Percentiles rank a stretch among this genome's conserved stretches.
These are phyloP conservation scores for Botryotinia calthae DNA, from an alignment of 2,329 filamentous ascomycete species.

Conservation along the genomic window DNA sequence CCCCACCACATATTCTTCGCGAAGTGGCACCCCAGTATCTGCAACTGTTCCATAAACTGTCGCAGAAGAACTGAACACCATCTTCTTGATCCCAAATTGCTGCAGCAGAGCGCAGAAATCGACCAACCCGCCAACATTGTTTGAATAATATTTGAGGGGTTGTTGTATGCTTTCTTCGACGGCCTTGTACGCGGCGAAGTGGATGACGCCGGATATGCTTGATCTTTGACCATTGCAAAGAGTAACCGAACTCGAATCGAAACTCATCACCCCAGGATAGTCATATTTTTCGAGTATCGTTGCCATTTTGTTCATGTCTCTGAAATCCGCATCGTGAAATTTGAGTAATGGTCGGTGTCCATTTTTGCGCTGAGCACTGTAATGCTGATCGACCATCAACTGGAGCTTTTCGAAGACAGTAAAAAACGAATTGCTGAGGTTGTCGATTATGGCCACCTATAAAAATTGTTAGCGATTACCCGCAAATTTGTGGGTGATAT, in stretches of 20 bases:
- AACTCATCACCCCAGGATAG: conserved; percentile 17
- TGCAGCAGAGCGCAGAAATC: conserved; percentile 56
- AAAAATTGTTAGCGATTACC: conserved; percentile 12
- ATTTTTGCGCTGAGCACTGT: conserved; percentile 23
- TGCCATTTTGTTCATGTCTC: conserved; percentile 31
- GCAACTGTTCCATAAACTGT: conserved; percentile 62
- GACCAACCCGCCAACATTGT: conserved; percentile 64
- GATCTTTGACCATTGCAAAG: conserved; percentile 24
- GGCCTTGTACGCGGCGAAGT: conserved; percentile 64
- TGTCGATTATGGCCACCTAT: conserved; percentile 42
- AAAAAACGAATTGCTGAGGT: conserved; percentile 40
- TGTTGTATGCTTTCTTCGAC: conserved; percentile 54
- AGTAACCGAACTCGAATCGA: conserved; percentile 14
- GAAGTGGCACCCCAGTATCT: conserved; percentile 49
- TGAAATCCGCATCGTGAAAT: conserved; percentile 35
- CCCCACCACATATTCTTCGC: conserved; percentile 51
- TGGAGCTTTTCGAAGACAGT: conserved; percentile 29
- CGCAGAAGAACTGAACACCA: conserved; percentile 67
- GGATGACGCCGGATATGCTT: conserved; percentile 61
- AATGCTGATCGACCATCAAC: conserved; percentile 28
- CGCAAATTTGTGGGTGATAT: background rate
- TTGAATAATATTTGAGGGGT: conserved; percentile 64
- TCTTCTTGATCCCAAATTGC: conserved; percentile 60
- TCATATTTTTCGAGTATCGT: conserved; percentile 32
- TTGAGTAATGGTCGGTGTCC: conserved; percentile 31